phyloP scores from a whole-genome alignment of 2,329 filamentous ascomycete species.

The Apiospora saccharicola region DNA sequence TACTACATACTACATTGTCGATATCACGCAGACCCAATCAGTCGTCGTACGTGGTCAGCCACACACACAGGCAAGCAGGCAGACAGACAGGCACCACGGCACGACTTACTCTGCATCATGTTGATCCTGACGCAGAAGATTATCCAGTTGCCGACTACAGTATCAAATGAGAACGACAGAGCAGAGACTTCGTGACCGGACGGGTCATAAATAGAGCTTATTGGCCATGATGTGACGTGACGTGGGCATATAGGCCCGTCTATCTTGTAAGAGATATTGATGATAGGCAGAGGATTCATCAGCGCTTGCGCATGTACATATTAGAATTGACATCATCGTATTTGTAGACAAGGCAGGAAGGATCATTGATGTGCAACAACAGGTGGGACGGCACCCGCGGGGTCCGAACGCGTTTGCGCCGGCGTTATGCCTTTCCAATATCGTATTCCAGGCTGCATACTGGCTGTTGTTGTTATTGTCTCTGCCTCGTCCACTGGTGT shows the following conservation, averaged over 20 bases:
- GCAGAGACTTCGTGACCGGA: not conserved
- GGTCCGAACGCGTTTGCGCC: constrained; percentile 8
- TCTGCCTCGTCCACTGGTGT: not conserved
- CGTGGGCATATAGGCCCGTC: not conserved
- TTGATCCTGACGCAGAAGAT: constrained; percentile 13
- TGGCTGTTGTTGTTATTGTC: not conserved
- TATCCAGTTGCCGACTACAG: not conserved
- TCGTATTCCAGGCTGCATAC: not conserved
- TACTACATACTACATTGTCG: not conserved
- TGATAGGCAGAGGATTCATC: constrained; percentile 1
- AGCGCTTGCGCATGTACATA: constrained; percentile 8
- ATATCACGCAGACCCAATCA: not conserved
- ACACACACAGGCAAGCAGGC: not conserved
- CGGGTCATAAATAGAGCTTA: not conserved
- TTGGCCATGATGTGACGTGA: constrained; percentile 9
- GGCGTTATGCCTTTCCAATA: constrained; percentile 1
- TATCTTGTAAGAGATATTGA: not conserved
- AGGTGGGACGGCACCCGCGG: not conserved
- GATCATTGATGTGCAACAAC: constrained; percentile 9
- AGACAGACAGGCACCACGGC: not conserved
- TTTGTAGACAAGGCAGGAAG: not conserved
- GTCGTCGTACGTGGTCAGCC: not conserved
- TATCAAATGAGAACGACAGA: not conserved
- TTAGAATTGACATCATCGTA: not conserved
- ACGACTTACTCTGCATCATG: not conserved